These are phyloP conservation scores for Rostrohypoxylon terebratum DNA, from an alignment of 495 filamentous ascomycete species.

Conservation along the genomic window DNA sequence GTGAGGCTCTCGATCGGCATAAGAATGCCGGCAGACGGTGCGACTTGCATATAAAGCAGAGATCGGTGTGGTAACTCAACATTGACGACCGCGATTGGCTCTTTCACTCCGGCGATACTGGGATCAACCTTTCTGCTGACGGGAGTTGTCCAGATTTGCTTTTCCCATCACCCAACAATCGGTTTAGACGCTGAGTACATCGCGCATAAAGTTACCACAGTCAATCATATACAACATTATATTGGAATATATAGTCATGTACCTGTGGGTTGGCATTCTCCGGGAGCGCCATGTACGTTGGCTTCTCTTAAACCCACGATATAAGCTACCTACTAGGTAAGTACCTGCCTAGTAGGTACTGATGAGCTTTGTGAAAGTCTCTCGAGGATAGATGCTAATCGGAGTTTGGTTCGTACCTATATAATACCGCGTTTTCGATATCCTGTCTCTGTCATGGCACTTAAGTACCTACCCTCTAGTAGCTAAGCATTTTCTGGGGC, in stretches of 20 bases:
- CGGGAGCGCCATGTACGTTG: too few species aligned
- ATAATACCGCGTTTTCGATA: too few species aligned
- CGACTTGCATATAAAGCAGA: slow-evolving; percentile 33
- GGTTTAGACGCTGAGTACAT: neutral
- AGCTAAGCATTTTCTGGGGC: too few species aligned
- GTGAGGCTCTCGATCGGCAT: neutral
- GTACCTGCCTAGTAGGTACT: too few species aligned
- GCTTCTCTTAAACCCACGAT: too few species aligned
- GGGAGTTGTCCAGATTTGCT: neutral
- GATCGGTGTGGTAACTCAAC: slow-evolving; percentile 20
- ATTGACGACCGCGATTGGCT: slow-evolving; percentile 15
- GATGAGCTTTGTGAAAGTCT: too few species aligned
- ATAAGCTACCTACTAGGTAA: too few species aligned
- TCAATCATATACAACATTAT: neutral
- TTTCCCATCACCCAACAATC: neutral
- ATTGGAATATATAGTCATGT: neutral
- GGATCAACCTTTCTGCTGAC: neutral
- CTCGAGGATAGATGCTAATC: too few species aligned
- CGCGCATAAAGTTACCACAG: neutral
- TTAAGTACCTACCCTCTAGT: too few species aligned
- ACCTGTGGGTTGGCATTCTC: too few species aligned
- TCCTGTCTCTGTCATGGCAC: too few species aligned
- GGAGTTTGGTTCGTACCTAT: too few species aligned
- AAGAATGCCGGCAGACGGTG: slow-evolving; percentile 32
- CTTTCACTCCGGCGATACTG: neutral